Evolutionary conservation across 768 basidiomycete genomes (phyloP).

Genomic region (Mycena capillaripes): DNA sequence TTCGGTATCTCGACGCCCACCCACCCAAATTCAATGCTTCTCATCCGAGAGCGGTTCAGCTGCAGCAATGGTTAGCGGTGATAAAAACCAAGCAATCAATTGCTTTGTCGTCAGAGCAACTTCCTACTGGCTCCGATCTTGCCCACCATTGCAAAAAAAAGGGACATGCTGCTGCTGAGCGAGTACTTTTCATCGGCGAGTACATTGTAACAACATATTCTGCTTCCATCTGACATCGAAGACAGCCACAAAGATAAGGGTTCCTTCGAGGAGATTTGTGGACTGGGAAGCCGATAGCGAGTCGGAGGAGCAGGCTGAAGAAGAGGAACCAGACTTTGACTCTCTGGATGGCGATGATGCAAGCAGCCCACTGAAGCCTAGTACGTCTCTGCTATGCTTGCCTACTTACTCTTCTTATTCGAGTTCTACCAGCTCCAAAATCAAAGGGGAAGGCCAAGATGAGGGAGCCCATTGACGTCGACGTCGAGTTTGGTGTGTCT

Average conservation of each 20-base stretch:
- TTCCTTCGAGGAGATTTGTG: not conserved
- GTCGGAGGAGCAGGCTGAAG: not conserved
- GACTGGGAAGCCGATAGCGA: conserved; percentile 4
- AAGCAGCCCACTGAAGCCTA: not conserved
- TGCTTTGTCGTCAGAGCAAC: not conserved
- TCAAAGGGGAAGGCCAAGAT: too few relatives aligned
- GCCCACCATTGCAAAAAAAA: not conserved
- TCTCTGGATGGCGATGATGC: not conserved
- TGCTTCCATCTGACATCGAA: not conserved
- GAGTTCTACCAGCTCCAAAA: too few relatives aligned
- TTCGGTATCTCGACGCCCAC: not conserved
- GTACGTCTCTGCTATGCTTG: not conserved
- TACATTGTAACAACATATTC: not conserved
- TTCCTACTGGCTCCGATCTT: not conserved
- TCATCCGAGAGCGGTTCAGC: not conserved
- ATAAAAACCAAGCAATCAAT: not conserved
- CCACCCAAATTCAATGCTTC: not conserved
- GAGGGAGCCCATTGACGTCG: too few relatives aligned
- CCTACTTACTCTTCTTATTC: too few relatives aligned
- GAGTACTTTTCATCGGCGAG: not conserved
- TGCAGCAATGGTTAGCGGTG: not conserved
- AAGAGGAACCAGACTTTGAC: not conserved
- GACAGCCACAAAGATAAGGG: not conserved
- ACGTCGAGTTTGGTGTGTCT: too few relatives aligned
- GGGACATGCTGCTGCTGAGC: not conserved